phyloP scores from a whole-genome alignment of 306 rosid species.

The Quercus engelmannii region DNA sequence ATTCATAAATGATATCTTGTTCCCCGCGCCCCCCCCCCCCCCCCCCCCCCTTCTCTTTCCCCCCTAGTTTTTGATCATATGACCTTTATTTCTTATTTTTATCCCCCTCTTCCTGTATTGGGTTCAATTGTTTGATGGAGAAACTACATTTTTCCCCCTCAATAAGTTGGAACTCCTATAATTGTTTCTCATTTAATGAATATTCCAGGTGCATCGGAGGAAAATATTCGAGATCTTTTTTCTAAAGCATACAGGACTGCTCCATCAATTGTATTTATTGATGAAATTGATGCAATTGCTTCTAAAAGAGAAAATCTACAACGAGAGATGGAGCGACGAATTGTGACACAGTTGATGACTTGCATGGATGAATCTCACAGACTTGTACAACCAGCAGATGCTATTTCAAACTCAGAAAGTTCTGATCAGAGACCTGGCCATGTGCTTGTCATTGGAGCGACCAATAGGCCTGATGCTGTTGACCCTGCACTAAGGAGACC shows the following conservation, averaged over 20 bases:
- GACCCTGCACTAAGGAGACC: constrained; percentile 82
- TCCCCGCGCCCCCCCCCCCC: too few species aligned
- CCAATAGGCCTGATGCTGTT: constrained; percentile 93
- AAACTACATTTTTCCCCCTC: background rate
- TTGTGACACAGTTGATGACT: constrained; percentile 77
- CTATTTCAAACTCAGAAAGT: constrained; percentile 25
- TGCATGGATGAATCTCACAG: constrained; percentile 71
- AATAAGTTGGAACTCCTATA: background rate
- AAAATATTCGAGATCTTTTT: constrained; percentile 78
- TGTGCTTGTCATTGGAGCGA: constrained; percentile 93
- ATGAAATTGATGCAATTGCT: constrained; percentile 88
- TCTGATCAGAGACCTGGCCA: constrained; percentile 44
- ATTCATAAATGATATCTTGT: background rate
- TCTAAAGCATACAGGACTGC: constrained; percentile 75
- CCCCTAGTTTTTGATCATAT: background rate
- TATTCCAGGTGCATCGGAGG: constrained; percentile 78
- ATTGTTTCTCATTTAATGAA: background rate
- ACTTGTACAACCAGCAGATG: constrained; percentile 25
- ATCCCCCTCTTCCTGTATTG: background rate
- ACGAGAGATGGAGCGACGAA: constrained; percentile 81
- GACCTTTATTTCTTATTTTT: background rate
- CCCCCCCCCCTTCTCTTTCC: too few species aligned
- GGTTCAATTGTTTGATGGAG: background rate
- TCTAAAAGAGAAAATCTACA: constrained; percentile 83
- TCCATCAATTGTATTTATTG: constrained; percentile 77